Conservation (phyloP, 371 early-diverging fungal genomes). For the Lichtheimia corymbifera region DNA sequence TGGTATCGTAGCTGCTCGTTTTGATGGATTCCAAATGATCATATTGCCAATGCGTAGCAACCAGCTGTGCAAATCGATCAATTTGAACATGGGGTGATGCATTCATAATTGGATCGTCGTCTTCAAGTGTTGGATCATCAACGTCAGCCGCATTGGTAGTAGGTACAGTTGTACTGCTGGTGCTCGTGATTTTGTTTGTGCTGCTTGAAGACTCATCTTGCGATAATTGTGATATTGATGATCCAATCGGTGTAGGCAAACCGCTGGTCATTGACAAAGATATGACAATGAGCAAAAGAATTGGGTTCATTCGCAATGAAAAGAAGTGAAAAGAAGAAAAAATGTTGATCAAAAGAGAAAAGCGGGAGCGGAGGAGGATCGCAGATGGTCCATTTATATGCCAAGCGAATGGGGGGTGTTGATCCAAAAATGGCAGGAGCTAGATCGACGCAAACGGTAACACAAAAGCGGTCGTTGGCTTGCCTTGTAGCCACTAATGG, state of each 20-base stretch:
- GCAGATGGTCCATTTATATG: constrained; percentile 1
- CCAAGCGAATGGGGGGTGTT: not conserved
- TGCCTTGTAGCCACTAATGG: not conserved
- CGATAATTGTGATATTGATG: not conserved
- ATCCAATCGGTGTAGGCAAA: too few relatives aligned
- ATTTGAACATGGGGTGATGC: constrained; percentile 17
- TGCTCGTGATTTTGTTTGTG: not conserved
- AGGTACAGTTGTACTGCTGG: not conserved
- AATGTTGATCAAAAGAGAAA: constrained; percentile 10
- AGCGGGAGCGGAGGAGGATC: not conserved
- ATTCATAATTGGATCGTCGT: not conserved
- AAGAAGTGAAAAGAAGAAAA: constrained; percentile 1
- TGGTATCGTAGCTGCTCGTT: constrained; percentile 29
- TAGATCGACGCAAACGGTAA: constrained; percentile 3
- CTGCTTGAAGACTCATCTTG: not conserved
- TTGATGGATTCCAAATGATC: constrained; percentile 43
- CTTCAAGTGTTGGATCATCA: not conserved
- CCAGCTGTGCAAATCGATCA: constrained; percentile 40
- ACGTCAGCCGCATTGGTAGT: not conserved
- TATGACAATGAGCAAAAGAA: too few relatives aligned
- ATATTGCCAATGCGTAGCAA: constrained; percentile 46
- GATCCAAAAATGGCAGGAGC: constrained; percentile 1
- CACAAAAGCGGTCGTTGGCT: not conserved
- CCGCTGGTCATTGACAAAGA: too few relatives aligned
- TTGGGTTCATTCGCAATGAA: too few relatives aligned